Evolutionary conservation across 2,329 filamentous ascomycete species (phyloP), one percentile per base, ranked within the genome.

Genomic region (Ceratocystis colombiana): DNA sequence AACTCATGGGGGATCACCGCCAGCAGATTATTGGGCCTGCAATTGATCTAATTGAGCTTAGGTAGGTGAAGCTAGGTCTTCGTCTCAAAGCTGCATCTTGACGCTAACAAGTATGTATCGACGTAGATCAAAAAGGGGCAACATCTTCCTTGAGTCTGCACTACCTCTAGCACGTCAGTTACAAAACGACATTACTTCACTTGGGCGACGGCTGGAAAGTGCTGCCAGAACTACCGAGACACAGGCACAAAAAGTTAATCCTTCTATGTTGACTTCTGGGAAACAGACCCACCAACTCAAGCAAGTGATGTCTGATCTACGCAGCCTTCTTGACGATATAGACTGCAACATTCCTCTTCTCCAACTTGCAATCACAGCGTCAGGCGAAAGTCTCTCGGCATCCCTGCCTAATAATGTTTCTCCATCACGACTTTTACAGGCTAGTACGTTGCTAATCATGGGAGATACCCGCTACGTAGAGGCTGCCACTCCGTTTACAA

Each of bases 301-400:
- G 64, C 76, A 78, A 48, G 88, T 97, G 69, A 84, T 93, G 64
- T 73, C 77, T 10, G 88, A 92, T 59, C 93, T 96, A 72, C 89
- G 86, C 72, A 80, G 78, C 12, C 77, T 99, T 2, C 80, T 97
- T 1, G 77, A 79, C 10, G 84, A 88, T 7, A 96, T 99, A 69
- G 93, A 97, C 74, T 88, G 94, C 74, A 89, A 93, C 12, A 90
- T 97, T 10, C 93, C 93, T 0, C 79, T 96, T 2, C 88, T 99
- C 73, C 96, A 94, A 71, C 80, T 99, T 33, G 94, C 94, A 66
- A 96, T 99, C 70, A 94, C 90, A 1, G 93, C 92, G 0, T 96
- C 93, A 1, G 94, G 94, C 0, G 91, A 93, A 66, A 95, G 85
- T 67, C 79, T 97, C 37, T 90, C 89, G 0, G 89, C 89, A 0